A percentile compares a stretch with the other conserved stretches of the same genome.
Conservation (phyloP, 371 early-diverging fungal genomes). For the Apophysomyces elegans region DNA sequence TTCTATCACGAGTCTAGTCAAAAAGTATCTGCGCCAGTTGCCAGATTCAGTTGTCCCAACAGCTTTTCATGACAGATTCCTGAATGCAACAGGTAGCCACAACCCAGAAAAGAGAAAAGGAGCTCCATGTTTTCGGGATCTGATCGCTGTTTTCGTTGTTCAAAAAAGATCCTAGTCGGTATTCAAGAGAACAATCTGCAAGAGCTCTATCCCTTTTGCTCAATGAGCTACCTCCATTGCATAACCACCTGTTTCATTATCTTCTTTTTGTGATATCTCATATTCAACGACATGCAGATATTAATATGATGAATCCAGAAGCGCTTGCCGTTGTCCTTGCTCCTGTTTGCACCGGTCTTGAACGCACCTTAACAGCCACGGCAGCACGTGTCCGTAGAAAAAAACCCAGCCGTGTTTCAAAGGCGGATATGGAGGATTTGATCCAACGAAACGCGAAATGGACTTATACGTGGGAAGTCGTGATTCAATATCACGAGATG, state of each 20-base stretch:
- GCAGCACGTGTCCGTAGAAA: conserved; percentile 18
- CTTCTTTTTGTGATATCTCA: conserved; percentile 34
- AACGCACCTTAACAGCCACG: conserved; percentile 33
- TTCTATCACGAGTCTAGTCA: conserved; percentile 46
- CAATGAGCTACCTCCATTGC: conserved; percentile 35
- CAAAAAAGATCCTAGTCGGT: neutral
- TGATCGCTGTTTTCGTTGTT: neutral
- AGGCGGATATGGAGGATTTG: conserved; percentile 16
- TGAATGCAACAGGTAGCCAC: conserved; percentile 30
- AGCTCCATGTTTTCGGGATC: no score
- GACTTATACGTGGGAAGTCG: conserved; percentile 25
- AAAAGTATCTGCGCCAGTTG: conserved; percentile 44
- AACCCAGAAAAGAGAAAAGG: neutral
- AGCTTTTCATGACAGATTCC: conserved; percentile 34
- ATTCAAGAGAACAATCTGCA: conserved; percentile 6
- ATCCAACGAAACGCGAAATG: conserved; percentile 23
- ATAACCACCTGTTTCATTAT: conserved; percentile 38
- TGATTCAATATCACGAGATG: conserved; percentile 28
- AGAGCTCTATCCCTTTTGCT: conserved; percentile 15
- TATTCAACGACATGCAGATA: conserved; percentile 31
- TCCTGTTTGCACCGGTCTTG: conserved; percentile 42
- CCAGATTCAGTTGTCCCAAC: conserved; percentile 48
- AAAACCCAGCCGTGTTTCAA: conserved; percentile 7
- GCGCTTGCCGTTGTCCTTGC: conserved; percentile 40
- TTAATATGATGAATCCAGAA: conserved; percentile 42